Evolutionary conservation across 225 moss, liverwort and hornwort species (phyloP).

Genomic region (Rhytidiadelphus loreus): DNA sequence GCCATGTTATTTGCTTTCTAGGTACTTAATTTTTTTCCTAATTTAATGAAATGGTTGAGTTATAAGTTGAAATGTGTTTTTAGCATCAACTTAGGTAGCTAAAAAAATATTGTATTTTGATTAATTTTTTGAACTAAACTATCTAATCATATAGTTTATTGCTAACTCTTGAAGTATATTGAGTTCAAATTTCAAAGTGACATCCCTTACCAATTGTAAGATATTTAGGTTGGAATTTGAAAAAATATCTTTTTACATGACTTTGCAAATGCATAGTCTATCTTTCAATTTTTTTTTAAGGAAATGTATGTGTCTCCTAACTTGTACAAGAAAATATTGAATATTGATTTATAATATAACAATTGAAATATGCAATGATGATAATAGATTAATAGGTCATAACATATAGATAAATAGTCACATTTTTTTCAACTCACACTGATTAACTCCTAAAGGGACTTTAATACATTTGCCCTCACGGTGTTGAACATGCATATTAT

Average conservation of each 20-base stretch:
- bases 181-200: neutral
- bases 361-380: neutral
- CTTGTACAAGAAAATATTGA: neutral
- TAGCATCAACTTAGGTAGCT: fast-evolving
- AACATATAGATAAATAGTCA: neutral
- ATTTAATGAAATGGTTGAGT: neutral
- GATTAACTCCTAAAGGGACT: neutral
- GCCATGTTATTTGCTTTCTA: neutral
- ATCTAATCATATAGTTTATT: neutral
- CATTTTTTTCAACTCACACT: neutral
- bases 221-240: neutral
- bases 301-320: neutral
- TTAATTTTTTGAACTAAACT: neutral
- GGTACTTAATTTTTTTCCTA: no score
- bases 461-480: neutral
- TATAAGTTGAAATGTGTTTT: neutral
- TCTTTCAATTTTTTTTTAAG: neutral
- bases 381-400: neutral
- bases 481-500: neutral
- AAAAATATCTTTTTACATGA: neutral
- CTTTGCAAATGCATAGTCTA: neutral
- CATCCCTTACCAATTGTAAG: neutral
- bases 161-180: neutral
- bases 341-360: no score
- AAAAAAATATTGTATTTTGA: no score